Percentiles rank a stretch among this genome's conserved stretches.
phyloP scores from a whole-genome alignment of 306 rosid species.

The Parietaria judaica region DNA sequence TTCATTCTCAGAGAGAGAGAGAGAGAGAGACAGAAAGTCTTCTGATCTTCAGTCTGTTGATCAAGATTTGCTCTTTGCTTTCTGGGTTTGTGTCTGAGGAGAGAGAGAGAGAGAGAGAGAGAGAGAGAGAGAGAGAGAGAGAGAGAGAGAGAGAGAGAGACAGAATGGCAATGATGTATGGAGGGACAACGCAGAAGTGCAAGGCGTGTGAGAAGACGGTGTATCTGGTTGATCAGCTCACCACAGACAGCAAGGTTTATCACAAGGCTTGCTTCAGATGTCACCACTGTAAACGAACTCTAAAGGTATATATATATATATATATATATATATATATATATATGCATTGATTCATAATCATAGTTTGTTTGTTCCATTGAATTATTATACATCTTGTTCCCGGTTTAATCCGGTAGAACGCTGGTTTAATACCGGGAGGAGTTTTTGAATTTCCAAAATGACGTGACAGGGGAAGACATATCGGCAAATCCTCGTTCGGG shows the following conservation, averaged over 20 bases:
- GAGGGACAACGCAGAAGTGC: slow-evolving; percentile 92
- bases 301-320: slow-evolving; percentile 41
- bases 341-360: neutral
- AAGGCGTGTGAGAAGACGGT: slow-evolving; percentile 88
- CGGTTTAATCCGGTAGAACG: too few species aligned
- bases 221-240: slow-evolving; percentile 77
- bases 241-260: slow-evolving; percentile 74
- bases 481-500: too few species aligned
- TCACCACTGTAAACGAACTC: slow-evolving; percentile 95
- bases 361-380: neutral
- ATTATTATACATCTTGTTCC: slow-evolving; percentile 2
- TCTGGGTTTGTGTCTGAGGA: neutral
- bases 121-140: neutral
- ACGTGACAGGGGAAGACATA: too few species aligned
- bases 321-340: neutral
- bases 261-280: slow-evolving; percentile 93
- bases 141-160: too few species aligned
- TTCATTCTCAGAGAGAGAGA: slow-evolving; percentile 14
- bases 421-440: neutral
- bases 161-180: slow-evolving; percentile 78
- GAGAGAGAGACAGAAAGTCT: neutral
- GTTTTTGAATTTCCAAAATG: too few species aligned
- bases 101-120: neutral
- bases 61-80: neutral
- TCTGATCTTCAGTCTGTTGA: neutral